Percentiles rank a stretch among this genome's conserved stretches.
Evolutionary conservation across 108 stramenopile species (phyloP).

Genomic region (Cylindrotheca fusiformis): DNA sequence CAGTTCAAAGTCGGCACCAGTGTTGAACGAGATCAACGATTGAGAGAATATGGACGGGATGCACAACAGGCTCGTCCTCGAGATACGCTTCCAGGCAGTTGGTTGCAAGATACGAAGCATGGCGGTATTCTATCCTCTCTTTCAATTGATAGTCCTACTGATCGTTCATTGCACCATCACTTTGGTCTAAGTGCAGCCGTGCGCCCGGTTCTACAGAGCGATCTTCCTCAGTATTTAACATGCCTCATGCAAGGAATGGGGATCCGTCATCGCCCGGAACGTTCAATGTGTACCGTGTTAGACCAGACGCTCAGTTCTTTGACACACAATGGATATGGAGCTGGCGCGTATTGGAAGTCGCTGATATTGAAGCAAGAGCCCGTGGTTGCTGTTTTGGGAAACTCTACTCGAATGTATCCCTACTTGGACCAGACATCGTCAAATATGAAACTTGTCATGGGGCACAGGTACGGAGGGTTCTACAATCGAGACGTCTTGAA

Average conservation of each 20-base stretch:
- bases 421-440: constrained; percentile 39
- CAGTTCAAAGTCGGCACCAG: constrained; percentile 50
- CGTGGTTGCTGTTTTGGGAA: constrained; percentile 61
- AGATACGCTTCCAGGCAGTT: constrained; percentile 52
- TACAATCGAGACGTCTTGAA: constrained; percentile 60
- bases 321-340: constrained; percentile 38
- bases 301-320: constrained; percentile 49
- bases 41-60: constrained; percentile 20
- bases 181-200: constrained; percentile 66
- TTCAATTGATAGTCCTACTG: constrained; percentile 24
- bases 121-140: constrained; percentile 50
- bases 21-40: constrained; percentile 55
- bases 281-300: constrained; percentile 50
- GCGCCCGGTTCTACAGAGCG: constrained; percentile 32
- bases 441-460: constrained; percentile 50
- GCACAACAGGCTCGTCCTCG: constrained; percentile 25
- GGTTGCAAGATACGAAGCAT: constrained; percentile 42
- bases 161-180: constrained; percentile 67
- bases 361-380: constrained; percentile 9
- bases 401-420: constrained; percentile 56
- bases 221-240: constrained; percentile 26
- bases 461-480: constrained; percentile 46
- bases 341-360: constrained; percentile 68
- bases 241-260: constrained; percentile 73
- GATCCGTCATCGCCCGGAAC: constrained; percentile 64